Evolutionary conservation across 805 yeast genomes (phyloP).

Genomic region (Torulaspora gathmanii): DNA sequence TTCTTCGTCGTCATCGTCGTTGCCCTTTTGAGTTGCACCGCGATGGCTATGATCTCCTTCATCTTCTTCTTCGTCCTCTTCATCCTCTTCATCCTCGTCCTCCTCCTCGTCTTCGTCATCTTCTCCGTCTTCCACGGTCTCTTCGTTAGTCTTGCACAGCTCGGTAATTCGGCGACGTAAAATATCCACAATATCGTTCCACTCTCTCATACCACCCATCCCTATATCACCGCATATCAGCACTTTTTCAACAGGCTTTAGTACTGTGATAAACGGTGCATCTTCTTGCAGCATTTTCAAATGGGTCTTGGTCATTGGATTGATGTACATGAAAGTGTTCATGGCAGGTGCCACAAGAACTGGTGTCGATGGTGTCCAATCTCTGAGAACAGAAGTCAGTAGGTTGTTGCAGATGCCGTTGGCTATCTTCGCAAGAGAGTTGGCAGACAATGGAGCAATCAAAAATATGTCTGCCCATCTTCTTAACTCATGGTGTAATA

Average conservation of each 20-base stretch:
- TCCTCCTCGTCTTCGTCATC: conserved; percentile 42
- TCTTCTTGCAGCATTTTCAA: conserved; percentile 58
- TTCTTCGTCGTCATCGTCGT: conserved; percentile 12
- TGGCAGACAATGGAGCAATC: conserved; percentile 75
- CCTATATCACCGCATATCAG: conserved; percentile 80
- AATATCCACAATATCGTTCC: conserved; percentile 74
- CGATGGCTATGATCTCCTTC: conserved; percentile 6
- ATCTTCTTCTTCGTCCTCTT: conserved; percentile 24
- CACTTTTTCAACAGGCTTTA: conserved; percentile 79
- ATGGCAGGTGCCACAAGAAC: conserved; percentile 76
- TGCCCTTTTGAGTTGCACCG: conserved; percentile 8
- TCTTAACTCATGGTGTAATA: conserved; percentile 70
- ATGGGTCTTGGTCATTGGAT: conserved; percentile 73
- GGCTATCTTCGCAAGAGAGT: conserved; percentile 68
- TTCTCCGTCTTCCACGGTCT: conserved; percentile 38
- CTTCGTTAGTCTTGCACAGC: conserved; percentile 37
- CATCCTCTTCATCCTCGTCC: conserved; percentile 40
- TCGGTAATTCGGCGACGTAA: conserved; percentile 38
- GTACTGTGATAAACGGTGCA: conserved; percentile 67
- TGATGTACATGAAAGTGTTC: conserved; percentile 81
- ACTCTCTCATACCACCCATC: conserved; percentile 90
- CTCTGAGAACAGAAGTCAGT: conserved; percentile 65
- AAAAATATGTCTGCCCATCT: conserved; percentile 81
- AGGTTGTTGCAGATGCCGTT: conserved; percentile 76
- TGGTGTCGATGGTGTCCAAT: conserved; percentile 74